phyloP scores from a whole-genome alignment of 2,329 filamentous ascomycete species.

The Pleurostoma richardsiae region DNA sequence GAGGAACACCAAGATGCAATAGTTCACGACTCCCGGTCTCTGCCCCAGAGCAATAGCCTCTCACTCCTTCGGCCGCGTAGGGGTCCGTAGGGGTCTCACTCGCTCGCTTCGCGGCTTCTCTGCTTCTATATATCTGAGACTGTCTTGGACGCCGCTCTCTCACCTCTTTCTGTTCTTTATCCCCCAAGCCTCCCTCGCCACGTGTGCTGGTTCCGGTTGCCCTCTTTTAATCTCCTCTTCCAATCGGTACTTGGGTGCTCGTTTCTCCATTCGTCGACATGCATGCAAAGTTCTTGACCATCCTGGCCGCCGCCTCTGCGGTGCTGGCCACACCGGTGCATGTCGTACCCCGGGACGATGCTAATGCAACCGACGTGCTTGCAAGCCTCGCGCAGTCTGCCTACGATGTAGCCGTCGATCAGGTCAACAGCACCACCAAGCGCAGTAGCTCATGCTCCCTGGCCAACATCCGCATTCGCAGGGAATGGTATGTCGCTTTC shows the following conservation, averaged over 20 bases:
- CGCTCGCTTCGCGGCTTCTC: too few species aligned
- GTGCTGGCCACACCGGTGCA: not conserved
- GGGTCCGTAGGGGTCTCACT: too few species aligned
- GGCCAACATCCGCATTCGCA: constrained; percentile 17
- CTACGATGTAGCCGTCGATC: constrained; percentile 5
- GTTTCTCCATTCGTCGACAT: not conserved
- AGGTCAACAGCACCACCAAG: constrained; percentile 27
- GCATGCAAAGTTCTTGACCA: constrained; percentile 17
- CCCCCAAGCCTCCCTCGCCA: too few species aligned
- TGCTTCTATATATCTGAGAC: too few species aligned
- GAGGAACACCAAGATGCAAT: too few species aligned
- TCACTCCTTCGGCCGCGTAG: too few species aligned
- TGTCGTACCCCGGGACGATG: not conserved
- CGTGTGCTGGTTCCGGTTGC: too few species aligned
- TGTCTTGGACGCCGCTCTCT: too few species aligned
- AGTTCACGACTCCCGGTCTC: too few species aligned
- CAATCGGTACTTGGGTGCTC: constrained; percentile 15
- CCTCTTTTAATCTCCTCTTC: too few species aligned
- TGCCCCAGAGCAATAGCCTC: too few species aligned
- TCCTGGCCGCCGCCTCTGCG: not conserved
- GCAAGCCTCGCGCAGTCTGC: not conserved
- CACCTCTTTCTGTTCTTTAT: too few species aligned
- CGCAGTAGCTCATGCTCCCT: constrained; percentile 13
- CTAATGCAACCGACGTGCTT: not conserved
- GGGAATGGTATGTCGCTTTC: constrained; percentile 19